Percentiles rank a stretch among this genome's conserved stretches.
phyloP scores from a whole-genome alignment of 2,329 filamentous ascomycete species.

The Didymellaceae sp. region DNA sequence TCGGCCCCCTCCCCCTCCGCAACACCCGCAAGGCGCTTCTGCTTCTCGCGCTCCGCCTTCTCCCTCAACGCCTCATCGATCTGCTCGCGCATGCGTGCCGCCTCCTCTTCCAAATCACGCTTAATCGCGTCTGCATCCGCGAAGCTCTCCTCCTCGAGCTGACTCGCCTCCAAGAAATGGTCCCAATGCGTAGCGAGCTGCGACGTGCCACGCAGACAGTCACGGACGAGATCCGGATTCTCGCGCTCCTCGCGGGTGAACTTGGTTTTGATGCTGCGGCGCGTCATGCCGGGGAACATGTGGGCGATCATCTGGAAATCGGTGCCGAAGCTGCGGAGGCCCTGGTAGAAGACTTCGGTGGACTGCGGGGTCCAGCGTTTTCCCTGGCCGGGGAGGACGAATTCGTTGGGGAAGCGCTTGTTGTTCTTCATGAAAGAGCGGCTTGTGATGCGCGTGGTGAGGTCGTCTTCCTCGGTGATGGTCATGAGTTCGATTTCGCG shows the following conservation, averaged over 20 bases:
- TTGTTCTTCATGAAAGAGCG: constrained; percentile 71
- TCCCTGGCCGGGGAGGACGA: constrained; percentile 54
- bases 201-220: constrained; percentile 60
- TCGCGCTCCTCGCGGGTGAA: constrained; percentile 79
- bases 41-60: constrained; percentile 46
- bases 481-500: constrained; percentile 62
- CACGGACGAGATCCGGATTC: constrained; percentile 68
- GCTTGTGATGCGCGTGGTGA: constrained; percentile 73
- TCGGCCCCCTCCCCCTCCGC: constrained; percentile 24
- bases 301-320: constrained; percentile 81
- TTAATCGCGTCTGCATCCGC: constrained; percentile 46
- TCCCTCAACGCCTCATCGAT: constrained; percentile 47
- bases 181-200: constrained; percentile 46
- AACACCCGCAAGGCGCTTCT: constrained; percentile 37
- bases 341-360: constrained; percentile 78
- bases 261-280: constrained; percentile 80
- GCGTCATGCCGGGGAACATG: constrained; percentile 74
- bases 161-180: constrained; percentile 44
- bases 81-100: constrained; percentile 37
- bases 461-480: constrained; percentile 77
- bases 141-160: constrained; percentile 47
- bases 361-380: constrained; percentile 70
- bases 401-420: constrained; percentile 55
- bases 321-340: constrained; percentile 77
- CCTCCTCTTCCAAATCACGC: constrained; percentile 33